Evolutionary conservation across 2,329 filamentous ascomycete genomes (phyloP).

Genomic region (Aspergillus alliaceus): DNA sequence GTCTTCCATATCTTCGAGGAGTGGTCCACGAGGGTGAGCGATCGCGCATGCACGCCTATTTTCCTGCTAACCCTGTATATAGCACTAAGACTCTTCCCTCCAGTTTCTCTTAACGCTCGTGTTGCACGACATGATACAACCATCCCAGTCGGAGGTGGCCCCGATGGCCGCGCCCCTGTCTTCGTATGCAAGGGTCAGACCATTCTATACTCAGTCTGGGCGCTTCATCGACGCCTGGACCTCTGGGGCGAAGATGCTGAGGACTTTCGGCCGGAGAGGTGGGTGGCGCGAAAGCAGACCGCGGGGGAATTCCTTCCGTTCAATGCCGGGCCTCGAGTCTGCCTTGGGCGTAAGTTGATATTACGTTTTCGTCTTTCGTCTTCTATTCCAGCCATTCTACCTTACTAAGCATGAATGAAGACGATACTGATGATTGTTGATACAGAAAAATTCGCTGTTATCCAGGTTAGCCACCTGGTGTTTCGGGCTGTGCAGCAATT

Average conservation of each 20-base stretch:
- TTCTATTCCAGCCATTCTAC: too few relatives aligned
- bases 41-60: background rate
- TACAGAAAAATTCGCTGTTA: too few relatives aligned
- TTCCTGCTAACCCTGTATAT: too few relatives aligned
- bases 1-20: background rate
- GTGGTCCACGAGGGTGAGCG: background rate
- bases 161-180: background rate
- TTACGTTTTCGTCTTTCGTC: too few relatives aligned
- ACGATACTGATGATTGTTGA: too few relatives aligned
- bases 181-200: background rate
- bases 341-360: background rate
- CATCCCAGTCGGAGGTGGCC: background rate
- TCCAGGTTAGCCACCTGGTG: too few relatives aligned
- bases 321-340: background rate
- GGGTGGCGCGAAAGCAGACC: background rate
- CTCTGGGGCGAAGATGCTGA: background rate
- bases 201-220: background rate
- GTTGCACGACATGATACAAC: background rate
- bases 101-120: background rate
- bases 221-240: background rate
- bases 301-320: background rate
- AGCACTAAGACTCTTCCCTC: background rate
- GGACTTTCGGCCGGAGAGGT: background rate
- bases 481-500: too few relatives aligned
- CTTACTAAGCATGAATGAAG: too few relatives aligned